Conservation (phyloP, 2,329 filamentous ascomycete species). For the Stagonosporopsis vannaccii region DNA sequence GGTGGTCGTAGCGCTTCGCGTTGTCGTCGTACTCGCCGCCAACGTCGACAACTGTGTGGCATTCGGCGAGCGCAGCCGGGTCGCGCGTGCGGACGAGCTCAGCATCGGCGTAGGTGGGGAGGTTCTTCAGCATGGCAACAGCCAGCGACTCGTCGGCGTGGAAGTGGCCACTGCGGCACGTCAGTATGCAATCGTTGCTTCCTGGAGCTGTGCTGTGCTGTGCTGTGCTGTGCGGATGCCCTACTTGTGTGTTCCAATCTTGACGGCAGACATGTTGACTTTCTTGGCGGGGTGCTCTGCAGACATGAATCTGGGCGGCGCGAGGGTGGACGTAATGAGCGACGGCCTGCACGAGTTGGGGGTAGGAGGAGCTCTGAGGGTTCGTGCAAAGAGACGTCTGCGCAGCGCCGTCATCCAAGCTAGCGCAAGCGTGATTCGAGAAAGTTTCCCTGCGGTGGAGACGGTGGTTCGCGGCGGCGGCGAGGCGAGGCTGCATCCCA, state of each 20-base stretch:
- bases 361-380: not conserved
- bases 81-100: conserved; percentile 87
- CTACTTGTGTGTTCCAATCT: conserved; percentile 90
- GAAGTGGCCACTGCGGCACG: conserved; percentile 78
- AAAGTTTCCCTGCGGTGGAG: conserved; percentile 17
- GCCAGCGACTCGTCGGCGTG: conserved; percentile 98
- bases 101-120: conserved; percentile 79
- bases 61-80: conserved; percentile 75
- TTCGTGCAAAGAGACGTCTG: not conserved
- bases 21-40: conserved; percentile 87
- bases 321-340: not conserved
- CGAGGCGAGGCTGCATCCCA: conserved; percentile 15
- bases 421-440: conserved; percentile 11
- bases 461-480: conserved; percentile 4
- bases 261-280: conserved; percentile 73
- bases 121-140: conserved; percentile 90
- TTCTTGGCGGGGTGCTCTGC: conserved; percentile 69
- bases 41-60: conserved; percentile 98
- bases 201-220: conserved; percentile 6
- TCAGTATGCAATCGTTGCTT: not conserved
- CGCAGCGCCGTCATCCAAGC: conserved; percentile 29
- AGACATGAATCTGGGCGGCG: conserved; percentile 30
- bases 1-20: conserved; percentile 88
- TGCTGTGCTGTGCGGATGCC: conserved; percentile 5
- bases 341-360: not conserved